Evolutionary conservation across 1,284 basidiomycete species (phyloP).

Genomic region (Chalciporus sp.): DNA sequence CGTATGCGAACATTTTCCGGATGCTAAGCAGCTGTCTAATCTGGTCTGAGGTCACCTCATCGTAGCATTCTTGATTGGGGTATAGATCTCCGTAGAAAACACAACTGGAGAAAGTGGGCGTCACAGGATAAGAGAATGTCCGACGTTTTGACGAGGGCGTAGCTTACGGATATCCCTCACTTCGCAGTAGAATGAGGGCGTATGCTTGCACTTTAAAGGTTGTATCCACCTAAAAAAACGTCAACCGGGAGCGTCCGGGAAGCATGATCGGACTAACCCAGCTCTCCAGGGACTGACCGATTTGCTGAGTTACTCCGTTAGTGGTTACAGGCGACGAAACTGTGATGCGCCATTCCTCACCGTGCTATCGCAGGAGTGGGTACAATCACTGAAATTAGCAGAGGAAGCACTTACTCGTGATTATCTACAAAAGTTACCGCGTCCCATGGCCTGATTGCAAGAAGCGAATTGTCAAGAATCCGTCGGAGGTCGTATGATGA

Average conservation of each 20-base stretch:
- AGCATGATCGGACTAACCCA: slow-evolving; percentile 54
- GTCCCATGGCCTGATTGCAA: slow-evolving; percentile 61
- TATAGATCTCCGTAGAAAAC: slow-evolving; percentile 93
- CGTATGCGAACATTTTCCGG: slow-evolving; percentile 68
- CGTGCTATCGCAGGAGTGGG: slow-evolving; percentile 43
- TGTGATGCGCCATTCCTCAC: slow-evolving; percentile 38
- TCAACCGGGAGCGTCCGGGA: background rate
- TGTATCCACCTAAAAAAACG: slow-evolving; percentile 53
- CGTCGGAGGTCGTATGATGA: slow-evolving; percentile 66
- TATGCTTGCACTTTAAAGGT: slow-evolving; percentile 83
- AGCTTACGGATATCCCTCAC: slow-evolving; percentile 83
- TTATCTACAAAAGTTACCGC: slow-evolving; percentile 85
- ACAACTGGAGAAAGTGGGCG: slow-evolving; percentile 52
- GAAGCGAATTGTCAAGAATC: slow-evolving; percentile 61
- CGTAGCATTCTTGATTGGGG: slow-evolving; percentile 67
- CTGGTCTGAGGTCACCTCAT: slow-evolving; percentile 50
- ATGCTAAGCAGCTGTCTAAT: slow-evolving; percentile 57
- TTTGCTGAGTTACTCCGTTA: slow-evolving; percentile 48
- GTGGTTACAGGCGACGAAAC: background rate
- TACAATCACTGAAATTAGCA: background rate
- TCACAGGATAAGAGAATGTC: background rate
- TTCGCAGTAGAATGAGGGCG: slow-evolving; percentile 82
- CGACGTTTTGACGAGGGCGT: background rate
- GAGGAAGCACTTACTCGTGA: slow-evolving; percentile 61
- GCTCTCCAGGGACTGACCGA: slow-evolving; percentile 74